phyloP scores from a whole-genome alignment of 2,329 filamentous ascomycete genomes.

The Trichoderma afroharzianum region DNA sequence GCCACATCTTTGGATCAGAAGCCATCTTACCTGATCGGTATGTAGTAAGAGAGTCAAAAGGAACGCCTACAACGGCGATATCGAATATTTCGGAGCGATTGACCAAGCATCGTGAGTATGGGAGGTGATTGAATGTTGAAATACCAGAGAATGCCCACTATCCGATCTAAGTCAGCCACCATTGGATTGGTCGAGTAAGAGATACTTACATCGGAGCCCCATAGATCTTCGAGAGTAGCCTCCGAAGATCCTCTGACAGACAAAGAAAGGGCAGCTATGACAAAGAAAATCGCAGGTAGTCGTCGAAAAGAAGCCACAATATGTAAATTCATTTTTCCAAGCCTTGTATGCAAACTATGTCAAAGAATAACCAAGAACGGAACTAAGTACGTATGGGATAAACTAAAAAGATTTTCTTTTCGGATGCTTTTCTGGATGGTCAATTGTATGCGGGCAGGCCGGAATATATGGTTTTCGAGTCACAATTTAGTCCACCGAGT shows the following conservation, averaged over 20 bases:
- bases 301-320: neutral
- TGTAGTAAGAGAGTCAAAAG: neutral
- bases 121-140: neutral
- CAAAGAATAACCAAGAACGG: neutral
- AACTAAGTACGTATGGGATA: neutral
- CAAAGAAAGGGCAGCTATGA: neutral
- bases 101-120: neutral
- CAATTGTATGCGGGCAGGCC: neutral
- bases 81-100: neutral
- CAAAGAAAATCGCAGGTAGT: neutral
- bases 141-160: neutral
- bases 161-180: neutral
- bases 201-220: neutral
- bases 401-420: neutral
- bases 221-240: neutral
- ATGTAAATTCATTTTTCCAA: neutral
- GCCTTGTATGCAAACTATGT: neutral
- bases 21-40: neutral
- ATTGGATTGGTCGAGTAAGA: neutral
- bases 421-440: neutral
- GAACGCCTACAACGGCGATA: neutral
- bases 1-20: neutral
- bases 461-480: neutral
- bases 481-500: neutral
- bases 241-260: neutral